Base-by-base conservation (phyloP, 164 flowering plant species). In the Chloranthus sessilifolius region DNA sequence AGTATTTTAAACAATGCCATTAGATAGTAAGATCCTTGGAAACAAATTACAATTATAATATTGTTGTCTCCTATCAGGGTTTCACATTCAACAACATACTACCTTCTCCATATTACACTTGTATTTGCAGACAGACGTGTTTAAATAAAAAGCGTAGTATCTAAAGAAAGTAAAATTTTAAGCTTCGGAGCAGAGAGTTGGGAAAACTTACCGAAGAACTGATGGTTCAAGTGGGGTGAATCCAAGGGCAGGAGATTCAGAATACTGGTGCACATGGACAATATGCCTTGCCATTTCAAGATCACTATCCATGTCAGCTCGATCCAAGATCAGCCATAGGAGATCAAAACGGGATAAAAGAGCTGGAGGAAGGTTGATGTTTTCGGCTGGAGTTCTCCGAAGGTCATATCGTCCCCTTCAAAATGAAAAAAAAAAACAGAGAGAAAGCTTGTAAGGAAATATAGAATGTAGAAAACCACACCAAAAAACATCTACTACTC, bases 281-380 rank as follows among this genome's bases (percentile, higher is more conserved):
- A 94, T 77, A 67, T 89, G 99, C 73, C 92, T 83, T 22, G 97
- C 99, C 94, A 94, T 42, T 69, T 94, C 95, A 69, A 89, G 90
- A 69, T 94, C 97, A 59, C 70, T 81, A 37, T 94, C 97, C 99
- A 94, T 89, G 61, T 94, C 99, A 28, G 99, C 99, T 53, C 81
- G 67, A 63, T 94, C 99, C 12, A 94, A 72, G 61, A 94, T 94
- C 70, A 94, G 56, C 99, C 99, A 89, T 29, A 94, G 62, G 35
- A 94, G 88, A 68, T 94, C 99, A 75, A 94, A 94, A 53, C 99
- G 81, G 56, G 97, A 94, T 26, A 94, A 65, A 53, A 94, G 82
- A 2, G 99, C 99, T 21, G 99, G 97, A 62, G 99, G 99, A 45
- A 89, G 97, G 74, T 94, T 94, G 48, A 94, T 89, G 59, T 94